Evolutionary conservation across 202 grass and related monocot species (phyloP).

Genomic region (Digitaria exilis): DNA sequence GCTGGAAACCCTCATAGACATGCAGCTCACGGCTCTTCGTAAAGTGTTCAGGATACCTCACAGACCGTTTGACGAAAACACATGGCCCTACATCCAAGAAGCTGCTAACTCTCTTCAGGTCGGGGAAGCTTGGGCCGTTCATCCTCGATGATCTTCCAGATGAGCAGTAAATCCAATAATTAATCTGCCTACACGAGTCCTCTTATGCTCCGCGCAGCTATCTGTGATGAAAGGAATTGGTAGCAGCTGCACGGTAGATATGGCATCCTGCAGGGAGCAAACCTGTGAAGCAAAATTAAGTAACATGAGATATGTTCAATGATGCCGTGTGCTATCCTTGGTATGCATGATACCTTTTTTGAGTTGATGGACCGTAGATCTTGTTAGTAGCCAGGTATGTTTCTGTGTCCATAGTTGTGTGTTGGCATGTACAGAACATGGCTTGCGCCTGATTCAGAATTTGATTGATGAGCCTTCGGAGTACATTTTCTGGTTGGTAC

Average conservation of each 20-base stretch:
- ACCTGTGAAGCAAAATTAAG: neutral
- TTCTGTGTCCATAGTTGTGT: neutral
- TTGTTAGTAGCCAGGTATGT: no score
- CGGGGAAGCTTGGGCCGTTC: constrained; percentile 82
- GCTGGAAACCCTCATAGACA: no score
- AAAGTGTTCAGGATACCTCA: constrained; percentile 78
- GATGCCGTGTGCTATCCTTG: neutral
- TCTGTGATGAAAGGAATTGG: no score
- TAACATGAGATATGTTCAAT: neutral
- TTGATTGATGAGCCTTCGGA: no score
- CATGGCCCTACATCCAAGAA: constrained; percentile 71
- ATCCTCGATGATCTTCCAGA: constrained; percentile 79
- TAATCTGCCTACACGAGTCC: no score
- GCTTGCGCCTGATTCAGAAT: neutral
- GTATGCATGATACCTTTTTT: neutral
- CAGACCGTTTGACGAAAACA: constrained; percentile 65
- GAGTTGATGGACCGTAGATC: neutral
- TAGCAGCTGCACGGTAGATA: no score
- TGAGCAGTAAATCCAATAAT: no score
- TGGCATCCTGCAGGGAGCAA: no score
- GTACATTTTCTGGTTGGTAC: no score
- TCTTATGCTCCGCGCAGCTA: no score
- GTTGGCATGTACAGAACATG: neutral
- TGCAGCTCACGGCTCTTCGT: no score
- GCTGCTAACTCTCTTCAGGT: constrained; percentile 77